phyloP scores from a whole-genome alignment of 176 grass and related monocot genomes.

The Oryza punctata region DNA sequence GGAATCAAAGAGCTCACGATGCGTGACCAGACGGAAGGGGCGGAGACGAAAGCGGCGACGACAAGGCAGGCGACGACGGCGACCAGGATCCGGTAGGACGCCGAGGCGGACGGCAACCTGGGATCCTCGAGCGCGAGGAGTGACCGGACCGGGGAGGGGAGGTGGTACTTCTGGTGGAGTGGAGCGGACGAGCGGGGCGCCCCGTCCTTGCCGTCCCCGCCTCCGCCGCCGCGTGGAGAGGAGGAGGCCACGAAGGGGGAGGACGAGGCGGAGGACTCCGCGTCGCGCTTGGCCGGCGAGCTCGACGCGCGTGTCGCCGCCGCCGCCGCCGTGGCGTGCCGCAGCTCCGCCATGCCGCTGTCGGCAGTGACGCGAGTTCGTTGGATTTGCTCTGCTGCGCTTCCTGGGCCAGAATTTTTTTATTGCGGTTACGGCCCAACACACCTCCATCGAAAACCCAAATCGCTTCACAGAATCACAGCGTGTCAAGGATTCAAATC shows the following conservation, averaged over 20 bases:
- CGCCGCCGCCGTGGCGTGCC: constrained; percentile 64
- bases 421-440: neutral
- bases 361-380: constrained; percentile 6
- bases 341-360: constrained; percentile 79
- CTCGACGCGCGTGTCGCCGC: constrained; percentile 49
- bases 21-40: constrained; percentile 73
- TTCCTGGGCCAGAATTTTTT: neutral
- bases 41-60: constrained; percentile 48
- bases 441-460: no score
- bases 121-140: constrained; percentile 77
- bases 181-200: constrained; percentile 36
- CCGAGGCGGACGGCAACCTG: constrained; percentile 51
- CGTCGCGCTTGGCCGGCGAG: constrained; percentile 67
- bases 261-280: constrained; percentile 22
- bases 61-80: constrained; percentile 56
- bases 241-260: constrained; percentile 57
- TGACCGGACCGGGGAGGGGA: constrained; percentile 54
- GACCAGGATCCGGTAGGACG: constrained; percentile 74
- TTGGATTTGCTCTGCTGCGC: neutral
- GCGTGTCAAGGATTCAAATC: no score
- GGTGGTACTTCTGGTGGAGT: constrained; percentile 42
- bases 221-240: neutral
- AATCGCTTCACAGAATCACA: no score
- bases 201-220: constrained; percentile 53
- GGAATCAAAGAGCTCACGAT: constrained; percentile 56